These are phyloP conservation scores for Prinsepia uniflora DNA, from an alignment of 306 rosid species.

Conservation along the genomic window DNA sequence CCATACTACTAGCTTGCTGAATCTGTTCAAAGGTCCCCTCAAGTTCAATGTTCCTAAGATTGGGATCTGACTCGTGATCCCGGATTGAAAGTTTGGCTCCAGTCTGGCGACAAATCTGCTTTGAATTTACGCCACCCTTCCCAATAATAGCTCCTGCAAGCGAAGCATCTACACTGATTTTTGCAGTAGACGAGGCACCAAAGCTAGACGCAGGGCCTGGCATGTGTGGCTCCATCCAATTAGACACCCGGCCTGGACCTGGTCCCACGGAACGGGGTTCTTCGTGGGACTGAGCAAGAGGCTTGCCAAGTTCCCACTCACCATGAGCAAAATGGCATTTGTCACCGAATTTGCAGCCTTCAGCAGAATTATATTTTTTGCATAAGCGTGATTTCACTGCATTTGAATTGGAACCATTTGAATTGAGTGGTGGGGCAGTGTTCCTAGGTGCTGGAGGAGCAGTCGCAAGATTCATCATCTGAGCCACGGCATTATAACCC, in stretches of 20 bases:
- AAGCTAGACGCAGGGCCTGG: constrained; percentile 62
- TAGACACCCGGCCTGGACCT: constrained; percentile 40
- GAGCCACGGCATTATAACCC: constrained; percentile 88
- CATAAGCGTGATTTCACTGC: constrained; percentile 73
- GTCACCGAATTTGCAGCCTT: constrained; percentile 97
- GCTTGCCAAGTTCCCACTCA: constrained; percentile 91
- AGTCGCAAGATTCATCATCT: constrained; percentile 80
- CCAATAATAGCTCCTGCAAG: constrained; percentile 97
- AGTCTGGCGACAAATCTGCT: constrained; percentile 94
- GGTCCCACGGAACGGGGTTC: constrained; percentile 58
- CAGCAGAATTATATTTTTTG: constrained; percentile 67
- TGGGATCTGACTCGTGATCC: constrained; percentile 80
- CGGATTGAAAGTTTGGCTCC: constrained; percentile 92
- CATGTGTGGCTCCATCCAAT: constrained; percentile 60
- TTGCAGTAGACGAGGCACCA: constrained; percentile 92
- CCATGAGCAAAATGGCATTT: constrained; percentile 95
- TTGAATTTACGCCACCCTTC: constrained; percentile 93
- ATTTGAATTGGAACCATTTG: constrained; percentile 56
- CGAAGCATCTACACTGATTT: constrained; percentile 92
- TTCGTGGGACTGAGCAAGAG: constrained; percentile 50
- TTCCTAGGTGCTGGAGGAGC: constrained; percentile 61
- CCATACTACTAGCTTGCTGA: constrained; percentile 82
- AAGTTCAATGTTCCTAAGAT: constrained; percentile 79
- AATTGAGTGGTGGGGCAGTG: constrained; percentile 39
- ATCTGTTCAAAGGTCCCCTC: constrained; percentile 94